phyloP scores from a whole-genome alignment of 208 protist species.

The Leishmania braziliensis region DNA sequence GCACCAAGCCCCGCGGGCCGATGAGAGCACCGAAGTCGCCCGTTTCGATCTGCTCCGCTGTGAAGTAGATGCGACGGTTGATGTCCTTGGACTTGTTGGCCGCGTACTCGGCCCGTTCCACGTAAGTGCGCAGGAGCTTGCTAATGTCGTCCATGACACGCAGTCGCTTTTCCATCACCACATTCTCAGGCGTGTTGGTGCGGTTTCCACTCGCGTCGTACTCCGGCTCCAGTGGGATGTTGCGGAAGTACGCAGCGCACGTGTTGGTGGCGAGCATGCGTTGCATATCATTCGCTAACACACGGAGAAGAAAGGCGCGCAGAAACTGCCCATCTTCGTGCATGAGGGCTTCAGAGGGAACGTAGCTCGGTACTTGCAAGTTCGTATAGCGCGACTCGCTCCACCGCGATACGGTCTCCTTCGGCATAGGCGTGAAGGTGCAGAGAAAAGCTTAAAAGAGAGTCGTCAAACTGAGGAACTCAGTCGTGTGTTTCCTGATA shows the following conservation, averaged over 20 bases:
- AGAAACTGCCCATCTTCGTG: slow-evolving; percentile 86
- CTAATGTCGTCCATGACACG: slow-evolving; percentile 76
- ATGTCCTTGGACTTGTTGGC: slow-evolving; percentile 73
- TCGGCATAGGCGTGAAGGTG: slow-evolving; percentile 22
- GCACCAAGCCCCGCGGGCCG: slow-evolving; percentile 84
- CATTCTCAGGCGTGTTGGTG: slow-evolving; percentile 76
- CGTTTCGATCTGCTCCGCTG: slow-evolving; percentile 82
- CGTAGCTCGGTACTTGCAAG: slow-evolving; percentile 80
- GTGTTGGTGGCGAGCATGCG: slow-evolving; percentile 66
- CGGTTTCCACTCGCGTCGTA: slow-evolving; percentile 81
- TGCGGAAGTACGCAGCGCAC: slow-evolving; percentile 76
- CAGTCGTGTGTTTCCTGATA: background rate
- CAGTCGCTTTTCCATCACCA: slow-evolving; percentile 72
- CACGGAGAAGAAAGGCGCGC: slow-evolving; percentile 78
- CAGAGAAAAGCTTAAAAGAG: background rate
- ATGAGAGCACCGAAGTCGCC: slow-evolving; percentile 89
- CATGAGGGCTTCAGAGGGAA: slow-evolving; percentile 81
- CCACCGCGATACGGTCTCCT: slow-evolving; percentile 64
- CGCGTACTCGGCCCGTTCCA: slow-evolving; percentile 51
- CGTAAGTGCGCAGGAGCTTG: slow-evolving; percentile 59
- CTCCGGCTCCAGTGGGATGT: slow-evolving; percentile 75
- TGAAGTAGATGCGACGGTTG: slow-evolving; percentile 89
- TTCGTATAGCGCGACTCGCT: slow-evolving; percentile 83
- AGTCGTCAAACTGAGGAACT: background rate
- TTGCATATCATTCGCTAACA: slow-evolving; percentile 73